A percentile compares a stretch with the other conserved stretches of the same genome.
phyloP scores from a whole-genome alignment of 345 rosid species.

The Cochlearia excelsa region DNA sequence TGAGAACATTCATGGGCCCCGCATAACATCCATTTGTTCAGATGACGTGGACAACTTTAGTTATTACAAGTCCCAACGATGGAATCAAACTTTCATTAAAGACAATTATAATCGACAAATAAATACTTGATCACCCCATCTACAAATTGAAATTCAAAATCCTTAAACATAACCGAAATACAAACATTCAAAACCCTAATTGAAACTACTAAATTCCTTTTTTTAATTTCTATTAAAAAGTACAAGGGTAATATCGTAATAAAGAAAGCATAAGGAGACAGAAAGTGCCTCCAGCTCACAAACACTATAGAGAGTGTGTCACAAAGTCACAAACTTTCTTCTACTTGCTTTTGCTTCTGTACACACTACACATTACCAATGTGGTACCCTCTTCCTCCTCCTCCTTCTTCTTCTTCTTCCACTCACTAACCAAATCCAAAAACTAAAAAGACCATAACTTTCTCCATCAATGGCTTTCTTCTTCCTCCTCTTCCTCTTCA shows the following conservation, averaged over 20 bases:
- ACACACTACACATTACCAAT: conserved; percentile 21
- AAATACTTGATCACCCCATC: conserved; percentile 5
- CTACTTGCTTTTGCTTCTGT: conserved; percentile 16
- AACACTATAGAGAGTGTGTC: conserved; percentile 22
- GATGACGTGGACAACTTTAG: conserved; percentile 8
- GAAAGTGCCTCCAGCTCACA: conserved; percentile 38
- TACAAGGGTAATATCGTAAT: conserved; percentile 4
- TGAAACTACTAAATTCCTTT: no score
- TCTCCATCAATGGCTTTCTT: conserved; percentile 36
- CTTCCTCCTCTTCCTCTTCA: conserved; percentile 26
- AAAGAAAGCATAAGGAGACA: conserved; percentile 1
- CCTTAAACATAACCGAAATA: conserved; percentile 5
- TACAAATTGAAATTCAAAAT: neutral
- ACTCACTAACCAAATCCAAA: conserved; percentile 22
- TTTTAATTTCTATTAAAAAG: neutral
- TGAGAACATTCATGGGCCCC: conserved; percentile 11
- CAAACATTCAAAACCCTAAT: no score
- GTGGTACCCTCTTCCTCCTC: conserved; percentile 26
- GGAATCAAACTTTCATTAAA: conserved; percentile 7
- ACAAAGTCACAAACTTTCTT: conserved; percentile 11
- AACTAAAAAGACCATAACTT: neutral
- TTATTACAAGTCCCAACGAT: neutral
- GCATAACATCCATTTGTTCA: neutral
- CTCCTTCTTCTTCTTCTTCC: conserved; percentile 28
- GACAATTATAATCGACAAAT: neutral